A percentile compares a stretch with the other conserved stretches of the same genome.
phyloP scores from a whole-genome alignment of 179 eudicot genomes.

The Heliamphora pulchella region DNA sequence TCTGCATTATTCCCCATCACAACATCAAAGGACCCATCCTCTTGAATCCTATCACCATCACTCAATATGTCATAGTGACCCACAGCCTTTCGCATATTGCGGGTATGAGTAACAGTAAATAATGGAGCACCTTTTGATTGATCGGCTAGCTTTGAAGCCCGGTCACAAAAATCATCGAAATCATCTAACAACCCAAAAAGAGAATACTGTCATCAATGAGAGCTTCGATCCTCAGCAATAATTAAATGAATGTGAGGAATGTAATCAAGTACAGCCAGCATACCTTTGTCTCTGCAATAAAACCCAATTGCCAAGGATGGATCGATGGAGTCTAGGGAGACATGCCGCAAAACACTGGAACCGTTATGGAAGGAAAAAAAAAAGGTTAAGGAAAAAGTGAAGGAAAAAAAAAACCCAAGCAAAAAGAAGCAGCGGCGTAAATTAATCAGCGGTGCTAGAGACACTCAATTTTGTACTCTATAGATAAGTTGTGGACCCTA shows the following conservation, averaged over 20 bases:
- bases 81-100: conserved; percentile 28
- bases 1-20: conserved; percentile 26
- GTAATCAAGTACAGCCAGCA: background rate
- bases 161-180: conserved; percentile 64
- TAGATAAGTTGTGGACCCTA: no score
- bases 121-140: conserved; percentile 79
- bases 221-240: background rate
- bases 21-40: conserved; percentile 39
- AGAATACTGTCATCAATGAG: background rate
- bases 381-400: background rate
- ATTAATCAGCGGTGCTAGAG: background rate
- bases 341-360: conserved; percentile 59
- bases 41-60: conserved; percentile 21
- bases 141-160: conserved; percentile 57
- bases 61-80: conserved; percentile 17
- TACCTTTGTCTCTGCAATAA: conserved; percentile 80
- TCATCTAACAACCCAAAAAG: conserved; percentile 37
- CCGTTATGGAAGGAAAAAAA: background rate
- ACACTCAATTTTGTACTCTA: no score
- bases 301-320: conserved; percentile 85
- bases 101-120: conserved; percentile 54
- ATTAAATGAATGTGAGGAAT: background rate
- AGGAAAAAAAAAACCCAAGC: background rate
- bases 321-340: conserved; percentile 73
- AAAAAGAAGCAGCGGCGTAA: conserved; percentile 17